Conservation (phyloP, 306 rosid species). For the Prunus mira region DNA sequence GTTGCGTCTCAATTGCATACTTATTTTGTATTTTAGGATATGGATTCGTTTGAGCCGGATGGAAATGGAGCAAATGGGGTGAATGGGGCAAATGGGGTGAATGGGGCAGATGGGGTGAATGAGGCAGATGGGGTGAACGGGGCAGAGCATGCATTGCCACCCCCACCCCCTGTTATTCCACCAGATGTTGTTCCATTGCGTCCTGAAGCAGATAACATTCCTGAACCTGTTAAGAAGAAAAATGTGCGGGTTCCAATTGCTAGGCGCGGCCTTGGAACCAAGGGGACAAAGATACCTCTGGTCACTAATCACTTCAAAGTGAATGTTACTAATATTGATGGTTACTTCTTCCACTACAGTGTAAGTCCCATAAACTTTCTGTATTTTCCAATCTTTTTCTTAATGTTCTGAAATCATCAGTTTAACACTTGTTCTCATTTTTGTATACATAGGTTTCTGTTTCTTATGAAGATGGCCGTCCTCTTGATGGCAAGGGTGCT, state of each 20-base stretch:
- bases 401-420: background rate
- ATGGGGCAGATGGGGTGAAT: background rate
- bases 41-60: constrained; percentile 52
- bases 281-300: constrained; percentile 56
- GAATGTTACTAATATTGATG: constrained; percentile 44
- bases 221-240: constrained; percentile 59
- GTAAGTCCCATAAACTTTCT: constrained; percentile 39
- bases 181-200: constrained; percentile 53
- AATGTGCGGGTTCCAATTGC: constrained; percentile 58
- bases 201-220: constrained; percentile 29
- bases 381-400: background rate
- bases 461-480: constrained; percentile 82
- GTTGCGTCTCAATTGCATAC: background rate
- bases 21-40: constrained; percentile 19
- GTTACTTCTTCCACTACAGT: constrained; percentile 76
- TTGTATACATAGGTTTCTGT: constrained; percentile 57
- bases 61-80: constrained; percentile 29
- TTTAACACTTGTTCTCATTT: background rate
- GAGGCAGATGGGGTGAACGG: constrained; percentile 10
- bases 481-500: constrained; percentile 77
- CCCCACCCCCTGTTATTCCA: constrained; percentile 81
- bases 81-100: background rate
- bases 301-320: constrained; percentile 84
- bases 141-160: constrained; percentile 47
- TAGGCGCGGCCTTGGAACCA: constrained; percentile 55